Evolutionary conservation across 2,329 filamentous ascomycete genomes (phyloP), one percentile per base, ranked within the genome.

Genomic region (Aspergillus novofumigatus): DNA sequence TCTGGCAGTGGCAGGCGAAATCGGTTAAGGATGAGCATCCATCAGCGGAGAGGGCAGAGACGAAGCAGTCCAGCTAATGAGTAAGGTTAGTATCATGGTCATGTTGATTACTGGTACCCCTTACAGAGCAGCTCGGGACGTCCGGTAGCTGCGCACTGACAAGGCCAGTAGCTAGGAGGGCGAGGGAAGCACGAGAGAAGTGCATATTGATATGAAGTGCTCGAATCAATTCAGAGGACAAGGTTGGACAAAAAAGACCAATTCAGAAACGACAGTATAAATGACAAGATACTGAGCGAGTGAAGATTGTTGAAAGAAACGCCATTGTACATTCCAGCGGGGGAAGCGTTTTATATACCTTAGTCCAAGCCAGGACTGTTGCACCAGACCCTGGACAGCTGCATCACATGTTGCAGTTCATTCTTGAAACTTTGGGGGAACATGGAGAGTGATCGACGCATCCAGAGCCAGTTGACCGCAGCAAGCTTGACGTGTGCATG

Each of bases 1-100:
- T 77, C 65, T 75, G 65, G 71, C 79, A 81, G 69, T 80, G 78
- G 68, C 78, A 80, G 38, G 72, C 73, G 66, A 81, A 81, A 71
- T 82, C 79, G 59, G 71, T 74, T 35, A 81, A 64, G 14, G 55
- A 17, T n/a, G 69, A 61, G 72, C 80, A 82, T 58, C 78, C 79
- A 62, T 80, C 78, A 29, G 48, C 61, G 53, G 55, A 57, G 44
- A 81, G 69, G 41, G 77, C 72, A 14, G 52, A 59, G 55, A 80
- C 44, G 67, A 82, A 79, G 70, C 80, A 82, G 60, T 62, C 64
- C 17, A 80, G 61, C 79, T 81, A n/a, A 58, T n/a, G 50, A n/a
- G 23, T 23, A 17, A 41, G 55, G 26, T 49, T 48, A 56, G 52
- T 44, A 35, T 51, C 23, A 29, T 26, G 35, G 8, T 21, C 20